Evolutionary conservation across 139 green algal genomes (phyloP), one percentile per base, ranked within the genome.

Genomic region (Picochlorum sp.): DNA sequence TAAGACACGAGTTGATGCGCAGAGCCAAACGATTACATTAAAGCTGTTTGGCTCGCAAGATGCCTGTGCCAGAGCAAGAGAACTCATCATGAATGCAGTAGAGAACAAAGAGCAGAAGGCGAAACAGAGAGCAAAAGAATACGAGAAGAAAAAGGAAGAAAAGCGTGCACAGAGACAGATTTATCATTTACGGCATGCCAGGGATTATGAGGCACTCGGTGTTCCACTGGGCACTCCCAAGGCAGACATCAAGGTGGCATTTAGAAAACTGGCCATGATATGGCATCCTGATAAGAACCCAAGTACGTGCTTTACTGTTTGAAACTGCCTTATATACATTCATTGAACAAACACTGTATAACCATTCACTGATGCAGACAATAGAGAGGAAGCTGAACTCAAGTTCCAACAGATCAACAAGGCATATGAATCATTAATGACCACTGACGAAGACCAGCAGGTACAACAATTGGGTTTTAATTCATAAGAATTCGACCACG

Each of bases 211-310:
- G 66, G 65, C 78, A 9, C 75, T 95, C 44, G 88, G 83, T 15
- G 18, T 95, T 38, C 73, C 81, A 6, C 63, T 90, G 63, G 87
- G 87, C 2, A 77, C 84, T 3, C 83, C 77, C 70, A 88, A 86
- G 71, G 77, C 80, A 14, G 87, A 95, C 14, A 66, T 82, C 65
- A 93, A 90, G 72, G 79, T 80, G 26, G 88, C 88, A 1, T 95
- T 88, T 75, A 76, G 84, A 49, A 80, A 83, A 68, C 72, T 95
- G 62, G 87, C 85, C 21, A 83, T 79, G 38, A 72, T 81, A 71
- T 93, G 84, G 85, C 88, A 95, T 66, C 87, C 88, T 15, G 88
- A 95, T 82, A 95, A 95, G 70, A 86, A 95, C 73, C 71, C 62
- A 24, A 23, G 64, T 72, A 49, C 13, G 70, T 55, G 18, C 0